Conservation (phyloP, 371 early-diverging fungal genomes). For the Funneliformis caledonium region DNA sequence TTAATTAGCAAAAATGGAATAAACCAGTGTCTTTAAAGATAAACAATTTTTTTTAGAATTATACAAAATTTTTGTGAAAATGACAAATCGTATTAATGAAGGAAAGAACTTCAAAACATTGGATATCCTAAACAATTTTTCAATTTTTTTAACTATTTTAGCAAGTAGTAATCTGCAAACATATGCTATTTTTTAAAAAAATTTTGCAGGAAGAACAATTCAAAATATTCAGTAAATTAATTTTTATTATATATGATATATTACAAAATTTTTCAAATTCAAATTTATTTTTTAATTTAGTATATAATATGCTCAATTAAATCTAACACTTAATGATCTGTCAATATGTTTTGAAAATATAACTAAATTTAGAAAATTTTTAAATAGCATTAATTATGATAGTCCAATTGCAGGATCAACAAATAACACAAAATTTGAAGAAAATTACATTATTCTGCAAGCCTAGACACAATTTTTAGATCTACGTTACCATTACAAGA, state of each 20-base stretch:
- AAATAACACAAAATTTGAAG: neutral
- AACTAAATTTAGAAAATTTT: neutral
- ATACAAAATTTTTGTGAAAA: neutral
- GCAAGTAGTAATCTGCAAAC: neutral
- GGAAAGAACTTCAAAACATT: neutral
- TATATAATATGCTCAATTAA: neutral
- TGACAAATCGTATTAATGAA: neutral
- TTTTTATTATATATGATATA: neutral
- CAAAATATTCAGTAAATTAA: neutral
- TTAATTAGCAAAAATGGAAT: neutral
- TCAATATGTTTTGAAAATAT: neutral
- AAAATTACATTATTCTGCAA: constrained; percentile 6
- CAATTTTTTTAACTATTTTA: neutral
- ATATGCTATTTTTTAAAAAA: neutral
- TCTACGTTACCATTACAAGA: neutral
- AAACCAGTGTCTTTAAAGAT: neutral
- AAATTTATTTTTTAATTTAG: neutral
- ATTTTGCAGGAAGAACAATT: neutral
- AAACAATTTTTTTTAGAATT: neutral
- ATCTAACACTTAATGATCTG: neutral
- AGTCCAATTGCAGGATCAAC: neutral
- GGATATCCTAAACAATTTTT: neutral
- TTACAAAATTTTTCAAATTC: neutral
- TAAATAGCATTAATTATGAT: neutral
- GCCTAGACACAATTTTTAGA: neutral